Base-by-base conservation (phyloP, 2,329 filamentous ascomycete genomes). In the Xenoacremonium recifei region DNA sequence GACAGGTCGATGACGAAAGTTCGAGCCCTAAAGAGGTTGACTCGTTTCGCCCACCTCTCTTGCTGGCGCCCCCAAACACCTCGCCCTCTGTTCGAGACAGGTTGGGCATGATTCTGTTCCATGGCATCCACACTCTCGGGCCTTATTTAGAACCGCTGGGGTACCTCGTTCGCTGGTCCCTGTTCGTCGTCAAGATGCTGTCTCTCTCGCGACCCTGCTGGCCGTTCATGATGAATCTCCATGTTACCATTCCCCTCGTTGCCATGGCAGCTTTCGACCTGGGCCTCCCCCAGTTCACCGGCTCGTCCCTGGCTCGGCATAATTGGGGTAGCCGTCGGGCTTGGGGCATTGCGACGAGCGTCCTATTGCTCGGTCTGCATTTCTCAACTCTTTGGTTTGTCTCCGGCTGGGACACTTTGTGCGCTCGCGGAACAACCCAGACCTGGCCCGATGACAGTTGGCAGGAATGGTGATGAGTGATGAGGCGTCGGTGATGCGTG, bases 141-240 rank as follows among this genome's bases (percentile, higher is more conserved):
- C 35, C 48, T 50, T 49, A 57, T 54, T 31, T 66, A 60, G 55
- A 48, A 50, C 37, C 59, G 6, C 23, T 65, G 6, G 48, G 56
- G 56, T 64, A 62, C 61, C 64, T 36, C 39, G 68, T 5, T 16
- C 83, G 84, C 35, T 64, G 88, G 3, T 54, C 64, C 1, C 53
- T 91, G 1, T 91, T 95, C 54, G 61, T 85, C 5, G 51, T 76
- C 37, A 96, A 95, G 63, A 66, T 90, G 7, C 66, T 76, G 11
- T 80, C 80, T 0, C 65, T 93, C 9, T 73, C 77, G 3, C 73
- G 76, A 35, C 78, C 84, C 1, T 96, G 90, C 62, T 81, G 80
- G 60, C 89, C 89, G 0, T 82, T 83, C 43, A 80, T 82, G 32
- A 73, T 80, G n/a, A 83, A 77, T 33, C 70, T 80, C 6, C 77